Evolutionary conservation across 1,139 yeast species (phyloP).

Genomic region (Blastobotrys indianensis): DNA sequence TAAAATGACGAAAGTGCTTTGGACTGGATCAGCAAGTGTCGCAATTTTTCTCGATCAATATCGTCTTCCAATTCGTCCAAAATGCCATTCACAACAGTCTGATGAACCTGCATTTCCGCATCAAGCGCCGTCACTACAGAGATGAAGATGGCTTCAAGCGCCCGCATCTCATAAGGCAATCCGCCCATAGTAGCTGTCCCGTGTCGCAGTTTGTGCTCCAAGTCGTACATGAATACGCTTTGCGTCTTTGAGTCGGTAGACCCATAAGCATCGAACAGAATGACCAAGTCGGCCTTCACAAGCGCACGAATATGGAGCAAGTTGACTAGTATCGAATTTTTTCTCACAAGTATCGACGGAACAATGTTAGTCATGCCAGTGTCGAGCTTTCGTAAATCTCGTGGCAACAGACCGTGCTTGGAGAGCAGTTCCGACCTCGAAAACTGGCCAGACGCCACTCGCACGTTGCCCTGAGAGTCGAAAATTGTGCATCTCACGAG

Average conservation of each 20-base stretch:
- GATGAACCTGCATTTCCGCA: conserved; percentile 74
- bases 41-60: conserved; percentile 75
- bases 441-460: conserved; percentile 68
- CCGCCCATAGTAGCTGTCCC: conserved; percentile 35
- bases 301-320: conserved; percentile 82
- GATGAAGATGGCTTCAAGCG: conserved; percentile 80
- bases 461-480: conserved; percentile 64
- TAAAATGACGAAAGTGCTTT: conserved; percentile 75
- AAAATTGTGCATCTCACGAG: conserved; percentile 65
- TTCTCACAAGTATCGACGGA: conserved; percentile 78
- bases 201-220: conserved; percentile 68
- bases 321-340: conserved; percentile 72
- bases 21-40: conserved; percentile 72
- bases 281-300: conserved; percentile 71
- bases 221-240: conserved; percentile 78
- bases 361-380: conserved; percentile 84
- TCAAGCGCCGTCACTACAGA: conserved; percentile 79
- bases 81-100: conserved; percentile 67
- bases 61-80: conserved; percentile 78
- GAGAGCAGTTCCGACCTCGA: conserved; percentile 70
- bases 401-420: conserved; percentile 69
- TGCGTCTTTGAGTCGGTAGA: conserved; percentile 56
- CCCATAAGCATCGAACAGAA: conserved; percentile 71
- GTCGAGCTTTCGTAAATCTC: conserved; percentile 83
- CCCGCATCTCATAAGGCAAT: conserved; percentile 71